Evolutionary conservation across 805 yeast genomes (phyloP).

Genomic region (Pichia cephalocereana): DNA sequence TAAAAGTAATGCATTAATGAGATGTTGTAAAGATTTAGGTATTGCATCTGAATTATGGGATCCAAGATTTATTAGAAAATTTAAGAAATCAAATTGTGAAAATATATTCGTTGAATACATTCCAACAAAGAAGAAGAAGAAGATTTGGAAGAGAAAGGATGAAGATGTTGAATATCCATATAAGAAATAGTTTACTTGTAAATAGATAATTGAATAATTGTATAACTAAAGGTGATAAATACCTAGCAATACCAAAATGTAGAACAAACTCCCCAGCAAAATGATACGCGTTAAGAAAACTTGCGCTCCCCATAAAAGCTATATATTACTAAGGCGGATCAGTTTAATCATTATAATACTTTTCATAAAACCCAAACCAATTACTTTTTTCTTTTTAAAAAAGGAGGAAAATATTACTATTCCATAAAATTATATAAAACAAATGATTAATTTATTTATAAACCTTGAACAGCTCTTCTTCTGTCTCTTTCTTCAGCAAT

Average conservation of each 20-base stretch:
- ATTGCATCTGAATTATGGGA: slow-evolving; percentile 98
- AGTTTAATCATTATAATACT: not conserved
- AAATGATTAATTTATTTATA: slow-evolving; percentile 25
- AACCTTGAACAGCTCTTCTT: slow-evolving; percentile 79
- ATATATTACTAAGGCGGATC: not conserved
- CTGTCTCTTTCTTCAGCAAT: slow-evolving; percentile 98
- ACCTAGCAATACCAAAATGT: too few relatives aligned
- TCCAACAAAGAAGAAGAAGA: slow-evolving; percentile 74
- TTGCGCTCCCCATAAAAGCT: too few relatives aligned
- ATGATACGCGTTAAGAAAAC: too few relatives aligned
- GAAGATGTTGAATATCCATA: slow-evolving; percentile 82
- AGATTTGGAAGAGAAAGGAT: slow-evolving; percentile 86
- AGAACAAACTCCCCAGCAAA: too few relatives aligned
- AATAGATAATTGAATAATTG: too few relatives aligned
- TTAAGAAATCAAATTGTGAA: slow-evolving; percentile 60
- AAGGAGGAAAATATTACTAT: slow-evolving; percentile 5
- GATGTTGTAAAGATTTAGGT: slow-evolving; percentile 96
- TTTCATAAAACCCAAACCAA: not conserved
- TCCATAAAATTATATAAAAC: slow-evolving; percentile 3
- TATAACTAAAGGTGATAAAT: too few relatives aligned
- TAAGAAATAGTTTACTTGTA: slow-evolving; percentile 27
- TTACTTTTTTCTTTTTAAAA: not conserved
- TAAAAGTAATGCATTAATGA: slow-evolving; percentile 91
- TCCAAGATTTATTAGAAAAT: slow-evolving; percentile 72
- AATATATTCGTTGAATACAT: slow-evolving; percentile 82